Base-by-base conservation (phyloP, 1,284 basidiomycete species). In the Ustilago cynodontis region DNA sequence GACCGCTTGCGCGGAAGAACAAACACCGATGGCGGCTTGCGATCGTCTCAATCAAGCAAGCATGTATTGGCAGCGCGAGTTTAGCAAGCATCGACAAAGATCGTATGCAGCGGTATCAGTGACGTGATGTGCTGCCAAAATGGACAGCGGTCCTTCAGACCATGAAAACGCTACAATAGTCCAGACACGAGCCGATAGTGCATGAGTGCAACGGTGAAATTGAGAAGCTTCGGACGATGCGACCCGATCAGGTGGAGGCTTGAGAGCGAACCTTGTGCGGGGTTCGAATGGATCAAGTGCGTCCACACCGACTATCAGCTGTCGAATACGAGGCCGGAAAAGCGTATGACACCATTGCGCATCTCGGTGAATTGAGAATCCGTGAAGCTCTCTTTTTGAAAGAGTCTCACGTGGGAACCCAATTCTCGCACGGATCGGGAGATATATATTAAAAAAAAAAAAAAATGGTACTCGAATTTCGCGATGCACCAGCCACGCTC, bases 281-380 rank as follows among this genome's bases (percentile, higher is more conserved):
- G 47, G 47, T 49, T 28, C 43, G 43, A 47, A 47, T 24, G 20
- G 20, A 29, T 6, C 2, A 28, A 28, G 26, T 7, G 35, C 31
- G 5, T 33, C 31, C 11, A 5, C 31, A 33, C 6, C 31, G 31
- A n/a, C 31, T 11, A 33, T 6, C 31, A 7, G 37, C 10, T 41
- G 37, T 14, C 37, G 18, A 41, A 41, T 10, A n/a, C 16, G 13
- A 41, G n/a, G n/a, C 18, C 45, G 31, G n/a, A 47, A 20, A 7
- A 20, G 41, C 10, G 51, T 47, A 68, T 68, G 65, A 68, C 59
- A 62, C 28, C 55, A 68, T 68, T 37, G 55, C 54, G 55, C 65
- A 68, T 51, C n/a, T 11, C 33, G 29, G 54, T n/a, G 47, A 50
- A 51, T 28, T 51, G 11, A 24, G 20, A 16, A 28, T 26, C 7